Evolutionary conservation across 2,329 filamentous ascomycete genomes (phyloP).

Genomic region (Aspergillaceae sp.): DNA sequence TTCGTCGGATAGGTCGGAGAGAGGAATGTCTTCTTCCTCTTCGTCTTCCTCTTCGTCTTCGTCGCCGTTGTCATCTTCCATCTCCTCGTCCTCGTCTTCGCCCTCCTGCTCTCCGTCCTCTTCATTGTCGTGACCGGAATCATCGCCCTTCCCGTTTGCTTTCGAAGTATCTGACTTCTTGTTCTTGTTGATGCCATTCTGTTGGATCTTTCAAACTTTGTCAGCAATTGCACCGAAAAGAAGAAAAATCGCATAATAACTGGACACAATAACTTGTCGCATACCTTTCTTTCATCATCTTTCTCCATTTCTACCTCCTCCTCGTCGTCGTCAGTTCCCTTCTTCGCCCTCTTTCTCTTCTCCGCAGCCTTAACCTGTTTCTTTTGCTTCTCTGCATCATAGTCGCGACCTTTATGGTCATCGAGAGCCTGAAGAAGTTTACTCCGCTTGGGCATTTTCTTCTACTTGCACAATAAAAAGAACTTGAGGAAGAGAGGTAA

Average conservation of each 20-base stretch:
- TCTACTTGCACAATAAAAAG: not conserved
- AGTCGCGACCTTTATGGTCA: slow-evolving; percentile 54
- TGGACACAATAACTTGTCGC: not conserved
- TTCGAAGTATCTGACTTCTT: slow-evolving; percentile 15
- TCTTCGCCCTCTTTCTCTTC: slow-evolving; percentile 31
- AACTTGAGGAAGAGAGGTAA: not conserved
- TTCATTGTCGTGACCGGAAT: slow-evolving; percentile 24
- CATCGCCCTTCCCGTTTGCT: slow-evolving; percentile 34
- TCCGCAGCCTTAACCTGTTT: slow-evolving; percentile 50
- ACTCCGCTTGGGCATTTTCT: slow-evolving; percentile 44
- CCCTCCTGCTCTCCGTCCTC: slow-evolving; percentile 22
- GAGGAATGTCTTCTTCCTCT: slow-evolving; percentile 77
- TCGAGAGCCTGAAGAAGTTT: slow-evolving; percentile 53
- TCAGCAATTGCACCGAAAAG: slow-evolving; percentile 1
- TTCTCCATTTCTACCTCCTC: slow-evolving; percentile 10
- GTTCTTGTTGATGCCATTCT: slow-evolving; percentile 2
- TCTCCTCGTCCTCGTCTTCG: slow-evolving; percentile 26
- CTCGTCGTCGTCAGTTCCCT: slow-evolving; percentile 8
- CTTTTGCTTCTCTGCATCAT: slow-evolving; percentile 68
- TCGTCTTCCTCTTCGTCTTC: slow-evolving; percentile 58
- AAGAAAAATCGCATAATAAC: not conserved
- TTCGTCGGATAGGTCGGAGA: slow-evolving; percentile 74
- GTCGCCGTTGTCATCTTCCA: slow-evolving; percentile 29
- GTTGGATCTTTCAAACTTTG: not conserved
- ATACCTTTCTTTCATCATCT: slow-evolving; percentile 7